These are phyloP conservation scores for Chromera velia DNA, from an alignment of 73 alveolate species.

Conservation along the genomic window DNA sequence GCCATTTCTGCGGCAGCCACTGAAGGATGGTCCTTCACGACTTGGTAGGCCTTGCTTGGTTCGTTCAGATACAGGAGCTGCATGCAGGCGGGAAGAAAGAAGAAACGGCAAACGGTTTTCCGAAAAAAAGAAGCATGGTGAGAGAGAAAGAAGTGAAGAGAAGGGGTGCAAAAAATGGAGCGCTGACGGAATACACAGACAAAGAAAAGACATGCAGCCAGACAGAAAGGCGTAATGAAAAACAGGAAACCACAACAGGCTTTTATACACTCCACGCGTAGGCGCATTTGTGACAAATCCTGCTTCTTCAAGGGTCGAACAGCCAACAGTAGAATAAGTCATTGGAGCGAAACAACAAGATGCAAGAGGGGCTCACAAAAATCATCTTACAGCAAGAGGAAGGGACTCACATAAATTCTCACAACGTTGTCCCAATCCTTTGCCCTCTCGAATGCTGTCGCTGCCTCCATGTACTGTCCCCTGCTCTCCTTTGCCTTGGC, in stretches of 20 bases:
- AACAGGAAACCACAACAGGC: too few relatives aligned
- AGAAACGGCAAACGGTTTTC: not conserved
- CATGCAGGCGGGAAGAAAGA: not conserved
- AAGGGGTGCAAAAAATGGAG: not conserved
- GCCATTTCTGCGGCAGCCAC: slow-evolving; percentile 25
- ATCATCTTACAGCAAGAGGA: too few relatives aligned
- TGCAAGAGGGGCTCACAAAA: too few relatives aligned
- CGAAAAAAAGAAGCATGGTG: not conserved
- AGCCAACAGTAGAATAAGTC: too few relatives aligned
- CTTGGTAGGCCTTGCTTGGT: slow-evolving; percentile 9
- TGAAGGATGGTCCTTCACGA: slow-evolving; percentile 24
- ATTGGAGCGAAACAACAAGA: too few relatives aligned
- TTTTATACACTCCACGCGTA: too few relatives aligned
- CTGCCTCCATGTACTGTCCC: slow-evolving; percentile 85
- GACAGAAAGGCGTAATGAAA: not conserved
- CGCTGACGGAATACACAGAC: too few relatives aligned
- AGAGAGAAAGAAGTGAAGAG: not conserved
- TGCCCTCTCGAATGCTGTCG: slow-evolving; percentile 87
- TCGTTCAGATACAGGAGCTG: not conserved
- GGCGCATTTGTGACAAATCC: too few relatives aligned
- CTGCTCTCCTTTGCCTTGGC: slow-evolving; percentile 98
- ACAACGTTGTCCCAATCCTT: slow-evolving; percentile 89
- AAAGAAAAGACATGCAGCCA: not conserved
- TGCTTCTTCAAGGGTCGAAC: too few relatives aligned
- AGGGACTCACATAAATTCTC: slow-evolving; percentile 33